Evolutionary conservation across 2,329 filamentous ascomycete genomes (phyloP), one percentile per base, ranked within the genome.

Genomic region (Trichoderma polysporum): DNA sequence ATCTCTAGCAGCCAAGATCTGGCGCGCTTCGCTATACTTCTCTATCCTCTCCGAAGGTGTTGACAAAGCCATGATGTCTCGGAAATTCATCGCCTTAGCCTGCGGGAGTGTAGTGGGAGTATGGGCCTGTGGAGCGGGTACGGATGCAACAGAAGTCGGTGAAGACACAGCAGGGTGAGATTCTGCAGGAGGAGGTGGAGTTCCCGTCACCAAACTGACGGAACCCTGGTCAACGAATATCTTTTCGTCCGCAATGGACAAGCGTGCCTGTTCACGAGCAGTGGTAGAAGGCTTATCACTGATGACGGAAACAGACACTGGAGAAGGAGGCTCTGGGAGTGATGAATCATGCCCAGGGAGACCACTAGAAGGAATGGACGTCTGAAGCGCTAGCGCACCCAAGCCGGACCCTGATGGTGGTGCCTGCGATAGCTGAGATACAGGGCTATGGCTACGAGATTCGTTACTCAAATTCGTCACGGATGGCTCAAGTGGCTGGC

Each of bases 61-160:
- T 17, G 86, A 83, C 58, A 95, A 83, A 9, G 86, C 87, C 72
- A 93, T 83, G 68, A 97, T 97, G 67, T 97, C 91, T 59, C 89
- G 87, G 78, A 96, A 94, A 1, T 85, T 81, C 70, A 85, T 83
- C 41, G 86, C 80, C 54, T 74, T 73, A 12, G 74, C 54, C 27
- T 66, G 68, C 27, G 66, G 52, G 29, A 57, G 62, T 57, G 71
- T 62, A 41, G 49, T 65, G 25, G 52, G 52, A 13, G 66, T 27
- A 52, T 47, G 53, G 56, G 54, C 35, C 47, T 61, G 54, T 56
- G 45, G 62, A 31, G 54, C 50, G 25, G 31, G 41, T 31, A 63
- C 37, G n/a, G 69, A 60, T 7, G 69, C 60, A 31, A 70, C 63
- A 45, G 70, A 67, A 39, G 66, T 66, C 37, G 73, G 69, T 45